Evolutionary conservation across 179 eudicot genomes (phyloP), one percentile per base, ranked within the genome.

Genomic region (Spinacia oleracea): DNA sequence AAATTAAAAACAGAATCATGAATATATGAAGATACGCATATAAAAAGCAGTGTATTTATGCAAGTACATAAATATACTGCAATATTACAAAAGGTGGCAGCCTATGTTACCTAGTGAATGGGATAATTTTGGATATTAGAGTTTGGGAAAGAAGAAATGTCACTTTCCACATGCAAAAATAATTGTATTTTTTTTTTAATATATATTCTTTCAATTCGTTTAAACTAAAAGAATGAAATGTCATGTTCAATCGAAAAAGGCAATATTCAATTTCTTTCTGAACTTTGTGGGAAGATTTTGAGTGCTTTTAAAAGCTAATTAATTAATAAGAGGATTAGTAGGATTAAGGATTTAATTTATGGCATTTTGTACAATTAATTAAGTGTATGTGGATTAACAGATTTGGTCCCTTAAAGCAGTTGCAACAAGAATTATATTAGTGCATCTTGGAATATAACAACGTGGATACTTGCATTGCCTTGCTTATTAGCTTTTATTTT

Each of bases 361-460:
- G 38, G 32, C 46, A 34, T 55, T 66, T 80, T 73, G 58, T 53
- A 53, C 15, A 16, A 18, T 16, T 53, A 53, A 53, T 38, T 12
- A 53, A 53, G 1, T 53, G 15, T 18, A 53, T 79, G 78, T 72
- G 75, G n/a, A 72, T 69, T 53, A 21, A 51, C 48, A 75, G 79
- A 85, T 81, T 83, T 81, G 87, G 90, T 82, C 83, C 78, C 82
- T 20, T 79, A 85, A 89, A 87, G 90, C 79, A 81, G 85, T 84
- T 81, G 86, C 90, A 85, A 68, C 78, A 76, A 66, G 85, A 87
- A 83, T 82, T 50, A 77, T 79, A 62, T 53, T 83, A 84, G 89
- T 85, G 90, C 84, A 86, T 27, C 27, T 15, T 73, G 74, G 90
- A 89, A 84, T 89, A 86, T 84, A 70, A 66, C 82, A 79, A 83